phyloP scores from a whole-genome alignment of 2,329 filamentous ascomycete genomes.

The Trichoderma sp. region DNA sequence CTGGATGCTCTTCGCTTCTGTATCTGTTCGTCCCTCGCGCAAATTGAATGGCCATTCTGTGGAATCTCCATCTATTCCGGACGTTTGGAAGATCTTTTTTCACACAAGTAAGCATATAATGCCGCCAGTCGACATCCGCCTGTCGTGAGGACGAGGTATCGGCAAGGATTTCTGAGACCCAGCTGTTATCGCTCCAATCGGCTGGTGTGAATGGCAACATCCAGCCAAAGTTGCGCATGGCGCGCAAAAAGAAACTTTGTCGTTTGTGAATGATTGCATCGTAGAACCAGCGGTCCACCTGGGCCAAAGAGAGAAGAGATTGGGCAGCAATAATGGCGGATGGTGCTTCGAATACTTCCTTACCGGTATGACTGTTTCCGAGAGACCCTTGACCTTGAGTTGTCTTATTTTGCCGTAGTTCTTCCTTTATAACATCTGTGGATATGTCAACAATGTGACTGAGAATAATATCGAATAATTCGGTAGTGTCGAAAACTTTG shows the following conservation, averaged over 20 bases:
- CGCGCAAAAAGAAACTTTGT: background rate
- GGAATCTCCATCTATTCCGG: constrained; percentile 1
- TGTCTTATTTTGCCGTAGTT: background rate
- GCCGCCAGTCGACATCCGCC: background rate
- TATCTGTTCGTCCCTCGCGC: background rate
- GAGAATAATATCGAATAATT: background rate
- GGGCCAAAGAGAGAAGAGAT: background rate
- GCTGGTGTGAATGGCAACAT: constrained; percentile 10
- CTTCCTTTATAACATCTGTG: background rate
- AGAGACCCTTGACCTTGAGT: background rate
- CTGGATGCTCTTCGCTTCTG: background rate
- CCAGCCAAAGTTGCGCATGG: constrained; percentile 9
- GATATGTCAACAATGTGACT: background rate
- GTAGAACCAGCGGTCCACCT: constrained; percentile 4
- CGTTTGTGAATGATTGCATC: background rate
- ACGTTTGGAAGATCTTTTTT: background rate
- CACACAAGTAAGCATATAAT: background rate
- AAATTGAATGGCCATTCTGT: constrained; percentile 2
- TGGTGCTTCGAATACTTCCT: background rate
- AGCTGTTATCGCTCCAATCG: background rate
- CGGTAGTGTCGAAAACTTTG: background rate
- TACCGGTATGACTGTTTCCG: background rate
- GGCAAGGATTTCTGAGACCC: background rate
- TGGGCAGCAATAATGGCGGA: background rate
- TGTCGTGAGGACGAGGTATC: background rate